These are phyloP conservation scores for Sporopachydermia quercuum DNA, from an alignment of 805 yeast genomes.

Conservation along the genomic window DNA sequence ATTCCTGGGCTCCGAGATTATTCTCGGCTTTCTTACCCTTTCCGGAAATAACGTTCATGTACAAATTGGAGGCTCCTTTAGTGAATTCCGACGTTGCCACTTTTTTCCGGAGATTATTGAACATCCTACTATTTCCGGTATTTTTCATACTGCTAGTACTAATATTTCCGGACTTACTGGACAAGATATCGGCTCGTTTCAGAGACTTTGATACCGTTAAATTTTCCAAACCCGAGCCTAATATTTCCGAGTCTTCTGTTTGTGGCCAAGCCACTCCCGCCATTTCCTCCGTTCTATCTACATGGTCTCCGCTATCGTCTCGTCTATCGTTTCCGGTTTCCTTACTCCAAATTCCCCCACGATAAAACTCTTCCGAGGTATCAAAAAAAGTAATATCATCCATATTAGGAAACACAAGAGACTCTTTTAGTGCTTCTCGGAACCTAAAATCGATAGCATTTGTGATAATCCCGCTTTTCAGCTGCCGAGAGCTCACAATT, in stretches of 20 bases:
- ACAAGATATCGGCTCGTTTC: neutral
- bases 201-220: too few species aligned
- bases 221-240: too few species aligned
- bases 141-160: neutral
- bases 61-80: neutral
- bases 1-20: neutral
- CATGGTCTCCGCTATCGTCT: slow-evolving; percentile 1
- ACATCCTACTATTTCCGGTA: neutral
- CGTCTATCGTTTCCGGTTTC: slow-evolving; percentile 2
- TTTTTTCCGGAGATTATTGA: neutral
- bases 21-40: neutral
- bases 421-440: slow-evolving; percentile 62
- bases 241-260: slow-evolving; percentile 2
- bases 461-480: slow-evolving; percentile 67
- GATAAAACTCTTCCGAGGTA: slow-evolving; percentile 52
- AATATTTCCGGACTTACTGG: neutral
- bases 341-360: slow-evolving; percentile 90
- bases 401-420: slow-evolving; percentile 76
- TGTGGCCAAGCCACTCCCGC: neutral
- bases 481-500: slow-evolving; percentile 70
- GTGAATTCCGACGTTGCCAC: neutral
- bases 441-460: slow-evolving; percentile 66
- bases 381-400: slow-evolving; percentile 69
- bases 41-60: neutral
- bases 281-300: neutral